These are phyloP conservation scores for Dactylellina drechsleri DNA, from an alignment of 2,329 filamentous ascomycete species.

Conservation along the genomic window DNA sequence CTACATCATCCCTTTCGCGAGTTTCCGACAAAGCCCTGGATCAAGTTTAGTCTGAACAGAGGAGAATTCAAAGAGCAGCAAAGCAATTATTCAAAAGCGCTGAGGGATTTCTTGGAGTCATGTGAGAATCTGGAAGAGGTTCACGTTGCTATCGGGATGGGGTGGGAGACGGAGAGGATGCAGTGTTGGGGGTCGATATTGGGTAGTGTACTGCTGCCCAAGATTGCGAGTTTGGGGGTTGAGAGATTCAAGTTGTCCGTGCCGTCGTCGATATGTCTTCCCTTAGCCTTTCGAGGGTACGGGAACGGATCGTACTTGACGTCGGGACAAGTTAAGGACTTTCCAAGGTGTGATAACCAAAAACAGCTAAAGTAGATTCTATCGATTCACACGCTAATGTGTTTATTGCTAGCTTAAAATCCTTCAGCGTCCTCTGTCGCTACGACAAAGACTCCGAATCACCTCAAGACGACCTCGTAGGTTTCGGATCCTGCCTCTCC, in stretches of 20 bases:
- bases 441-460: not conserved
- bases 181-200: slow-evolving; percentile 15
- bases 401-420: slow-evolving; percentile 1
- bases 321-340: not conserved
- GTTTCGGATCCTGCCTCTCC: not conserved
- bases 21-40: slow-evolving; percentile 33
- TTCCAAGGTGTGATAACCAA: not conserved
- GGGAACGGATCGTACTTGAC: not conserved
- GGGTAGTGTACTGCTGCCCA: slow-evolving; percentile 2
- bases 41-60: slow-evolving; percentile 8
- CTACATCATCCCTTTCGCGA: slow-evolving; percentile 39
- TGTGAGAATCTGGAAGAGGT: slow-evolving; percentile 31
- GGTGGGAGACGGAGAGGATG: slow-evolving; percentile 30
- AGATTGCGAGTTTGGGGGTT: slow-evolving; percentile 2
- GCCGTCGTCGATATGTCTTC: slow-evolving; percentile 1
- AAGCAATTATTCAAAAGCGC: not conserved
- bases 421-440: not conserved
- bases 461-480: not conserved
- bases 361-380: too few relatives aligned
- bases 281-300: slow-evolving; percentile 10
- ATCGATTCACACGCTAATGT: too few relatives aligned
- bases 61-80: slow-evolving; percentile 33
- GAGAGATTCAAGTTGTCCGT: slow-evolving; percentile 11
- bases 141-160: slow-evolving; percentile 34
- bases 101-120: slow-evolving; percentile 12